Conservation (phyloP, 2,329 filamentous ascomycete species). For the Cytospora leucostoma region DNA sequence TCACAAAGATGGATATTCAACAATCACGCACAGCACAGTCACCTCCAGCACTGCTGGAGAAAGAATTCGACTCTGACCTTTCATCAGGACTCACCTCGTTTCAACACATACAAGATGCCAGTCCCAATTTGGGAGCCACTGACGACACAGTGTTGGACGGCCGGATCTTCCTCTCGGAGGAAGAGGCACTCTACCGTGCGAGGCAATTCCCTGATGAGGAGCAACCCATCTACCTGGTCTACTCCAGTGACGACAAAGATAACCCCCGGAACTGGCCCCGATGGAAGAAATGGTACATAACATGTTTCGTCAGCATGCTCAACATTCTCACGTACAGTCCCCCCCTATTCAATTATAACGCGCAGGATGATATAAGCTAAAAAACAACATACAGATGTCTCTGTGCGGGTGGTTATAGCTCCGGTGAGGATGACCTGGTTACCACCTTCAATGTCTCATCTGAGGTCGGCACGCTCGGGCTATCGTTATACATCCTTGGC, state of each 20-base stretch:
- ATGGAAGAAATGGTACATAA: slow-evolving; percentile 21
- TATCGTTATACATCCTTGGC: slow-evolving; percentile 22
- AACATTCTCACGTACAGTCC: slow-evolving; percentile 17
- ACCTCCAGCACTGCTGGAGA: slow-evolving; percentile 10
- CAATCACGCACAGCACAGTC: neutral
- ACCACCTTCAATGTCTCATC: slow-evolving; percentile 5
- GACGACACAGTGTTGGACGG: neutral
- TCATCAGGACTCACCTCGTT: neutral
- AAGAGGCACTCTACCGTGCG: slow-evolving; percentile 12
- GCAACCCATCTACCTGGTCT: slow-evolving; percentile 9
- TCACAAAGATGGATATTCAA: neutral
- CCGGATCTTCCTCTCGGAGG: slow-evolving; percentile 7
- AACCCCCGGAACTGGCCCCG: slow-evolving; percentile 18
- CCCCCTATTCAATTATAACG: neutral
- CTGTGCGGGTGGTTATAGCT: slow-evolving; percentile 20
- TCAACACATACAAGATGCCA: neutral
- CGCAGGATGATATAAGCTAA: neutral
- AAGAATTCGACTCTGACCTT: neutral
- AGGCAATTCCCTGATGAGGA: slow-evolving; percentile 7
- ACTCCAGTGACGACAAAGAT: slow-evolving; percentile 11
- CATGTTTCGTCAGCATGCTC: slow-evolving; percentile 21
- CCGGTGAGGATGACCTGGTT: slow-evolving; percentile 11
- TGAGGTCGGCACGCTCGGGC: slow-evolving; percentile 13
- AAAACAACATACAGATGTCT: slow-evolving; percentile 7
- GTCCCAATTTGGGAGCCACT: neutral